These are phyloP conservation scores for Trichothecium sympodiale DNA, from an alignment of 2,329 filamentous ascomycete genomes.

Conservation along the genomic window DNA sequence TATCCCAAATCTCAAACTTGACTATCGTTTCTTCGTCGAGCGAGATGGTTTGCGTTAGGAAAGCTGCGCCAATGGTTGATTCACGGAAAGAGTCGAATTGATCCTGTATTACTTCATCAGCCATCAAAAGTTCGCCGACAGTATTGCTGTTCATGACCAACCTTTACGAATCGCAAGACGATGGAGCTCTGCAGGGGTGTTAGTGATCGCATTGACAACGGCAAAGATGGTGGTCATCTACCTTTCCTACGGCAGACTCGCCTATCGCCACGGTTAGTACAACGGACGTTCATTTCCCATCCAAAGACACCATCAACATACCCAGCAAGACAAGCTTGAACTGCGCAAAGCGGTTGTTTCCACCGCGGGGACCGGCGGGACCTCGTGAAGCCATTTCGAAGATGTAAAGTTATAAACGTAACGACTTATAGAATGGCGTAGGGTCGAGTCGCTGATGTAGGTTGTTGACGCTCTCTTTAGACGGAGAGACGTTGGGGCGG, in stretches of 20 bases:
- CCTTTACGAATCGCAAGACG: conserved; percentile 96
- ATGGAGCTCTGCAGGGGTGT: conserved; percentile 66
- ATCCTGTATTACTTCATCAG: conserved; percentile 47
- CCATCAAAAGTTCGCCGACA: conserved; percentile 3
- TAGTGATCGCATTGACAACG: conserved; percentile 9
- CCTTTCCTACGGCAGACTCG: conserved; percentile 98
- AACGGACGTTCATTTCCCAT: not conserved
- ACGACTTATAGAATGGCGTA: conserved; percentile 1
- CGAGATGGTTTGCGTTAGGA: conserved; percentile 96
- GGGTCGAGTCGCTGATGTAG: not conserved
- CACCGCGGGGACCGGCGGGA: conserved; percentile 47
- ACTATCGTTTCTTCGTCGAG: conserved; percentile 97
- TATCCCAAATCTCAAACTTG: conserved; percentile 99
- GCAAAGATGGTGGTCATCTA: conserved; percentile 26
- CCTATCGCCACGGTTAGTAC: conserved; percentile 40
- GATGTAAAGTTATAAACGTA: conserved; percentile 6
- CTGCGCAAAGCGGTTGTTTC: conserved; percentile 86
- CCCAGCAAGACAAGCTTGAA: conserved; percentile 97
- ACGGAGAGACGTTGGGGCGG: not conserved
- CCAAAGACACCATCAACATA: conserved; percentile 33
- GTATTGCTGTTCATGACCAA: conserved; percentile 26
- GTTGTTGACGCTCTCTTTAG: conserved; percentile 6
- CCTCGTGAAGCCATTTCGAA: conserved; percentile 73
- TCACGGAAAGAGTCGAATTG: conserved; percentile 98
- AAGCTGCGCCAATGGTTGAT: conserved; percentile 96